phyloP scores from a whole-genome alignment of 768 basidiomycete genomes.

The Termitomyces sp. region DNA sequence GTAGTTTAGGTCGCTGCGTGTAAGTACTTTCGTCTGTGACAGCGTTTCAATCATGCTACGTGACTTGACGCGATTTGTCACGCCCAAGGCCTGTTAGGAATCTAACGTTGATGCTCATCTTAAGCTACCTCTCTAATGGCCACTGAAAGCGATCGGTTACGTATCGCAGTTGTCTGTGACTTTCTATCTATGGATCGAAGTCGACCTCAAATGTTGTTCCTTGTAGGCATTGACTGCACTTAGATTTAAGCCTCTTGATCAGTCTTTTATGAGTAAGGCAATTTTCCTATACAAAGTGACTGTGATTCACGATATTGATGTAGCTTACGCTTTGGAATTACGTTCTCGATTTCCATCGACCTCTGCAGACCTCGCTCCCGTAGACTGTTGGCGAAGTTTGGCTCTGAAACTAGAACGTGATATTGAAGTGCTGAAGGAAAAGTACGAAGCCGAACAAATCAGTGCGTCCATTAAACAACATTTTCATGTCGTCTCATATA shows the following conservation, averaged over 20 bases:
- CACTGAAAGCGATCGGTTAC: slow-evolving; percentile 26
- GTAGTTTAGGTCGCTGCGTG: neutral
- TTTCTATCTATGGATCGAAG: neutral
- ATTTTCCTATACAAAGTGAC: neutral
- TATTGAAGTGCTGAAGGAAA: slow-evolving; percentile 27
- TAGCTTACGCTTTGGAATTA: slow-evolving; percentile 43
- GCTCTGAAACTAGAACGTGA: slow-evolving; percentile 38
- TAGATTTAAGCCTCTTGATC: slow-evolving; percentile 35
- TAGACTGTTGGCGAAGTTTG: slow-evolving; percentile 32
- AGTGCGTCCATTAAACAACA: slow-evolving; percentile 20
- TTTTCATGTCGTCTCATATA: slow-evolving; percentile 9
- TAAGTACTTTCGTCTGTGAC: neutral
- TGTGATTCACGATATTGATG: neutral
- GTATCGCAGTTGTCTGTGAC: slow-evolving; percentile 34
- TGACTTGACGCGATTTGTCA: slow-evolving; percentile 5
- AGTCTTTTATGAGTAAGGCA: slow-evolving; percentile 34
- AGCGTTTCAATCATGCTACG: neutral
- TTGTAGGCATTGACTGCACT: slow-evolving; percentile 40
- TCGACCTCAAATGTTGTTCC: neutral
- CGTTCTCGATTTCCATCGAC: slow-evolving; percentile 26
- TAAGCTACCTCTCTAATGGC: neutral
- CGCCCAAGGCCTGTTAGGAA: neutral
- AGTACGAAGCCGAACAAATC: slow-evolving; percentile 35
- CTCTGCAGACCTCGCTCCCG: slow-evolving; percentile 14
- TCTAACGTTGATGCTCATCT: no score